phyloP scores from a whole-genome alignment of 352 stramenopile genomes.

The Blastocystis sp. region DNA sequence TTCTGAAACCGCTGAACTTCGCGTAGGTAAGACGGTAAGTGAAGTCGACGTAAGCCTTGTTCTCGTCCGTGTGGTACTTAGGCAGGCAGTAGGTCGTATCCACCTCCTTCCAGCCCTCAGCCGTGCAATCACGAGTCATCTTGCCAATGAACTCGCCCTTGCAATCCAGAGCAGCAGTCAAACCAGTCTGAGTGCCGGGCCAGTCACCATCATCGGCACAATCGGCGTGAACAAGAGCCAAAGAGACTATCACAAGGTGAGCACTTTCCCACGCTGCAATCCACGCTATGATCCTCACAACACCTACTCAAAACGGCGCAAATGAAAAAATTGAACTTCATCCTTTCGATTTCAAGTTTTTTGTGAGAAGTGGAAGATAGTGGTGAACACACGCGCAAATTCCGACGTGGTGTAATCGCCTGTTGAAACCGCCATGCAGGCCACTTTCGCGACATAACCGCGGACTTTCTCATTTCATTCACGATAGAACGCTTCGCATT shows the following conservation, averaged over 20 bases:
- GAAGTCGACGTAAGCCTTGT: conserved; percentile 33
- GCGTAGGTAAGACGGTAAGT: background rate
- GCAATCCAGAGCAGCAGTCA: background rate
- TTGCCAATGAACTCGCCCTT: conserved; percentile 15
- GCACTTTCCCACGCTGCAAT: background rate
- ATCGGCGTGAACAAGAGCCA: conserved; percentile 7
- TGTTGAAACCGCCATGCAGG: too few species aligned
- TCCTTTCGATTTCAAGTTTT: background rate
- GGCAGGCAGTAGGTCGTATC: conserved; percentile 42
- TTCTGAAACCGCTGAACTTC: background rate
- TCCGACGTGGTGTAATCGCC: background rate
- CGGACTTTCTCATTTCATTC: too few species aligned
- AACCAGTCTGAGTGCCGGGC: background rate
- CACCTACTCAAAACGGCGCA: background rate
- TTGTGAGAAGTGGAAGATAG: background rate
- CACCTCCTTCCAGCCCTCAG: background rate
- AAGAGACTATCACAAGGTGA: background rate
- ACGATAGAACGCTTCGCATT: background rate
- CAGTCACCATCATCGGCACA: conserved; percentile 29
- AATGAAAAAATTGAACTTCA: background rate
- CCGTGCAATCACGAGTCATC: conserved; percentile 34
- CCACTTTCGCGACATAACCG: too few species aligned
- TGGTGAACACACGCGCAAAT: background rate
- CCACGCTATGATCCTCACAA: background rate
- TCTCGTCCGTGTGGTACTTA: conserved; percentile 22